Evolutionary conservation across 306 rosid genomes (phyloP).

Genomic region (Acmispon strigosus): DNA sequence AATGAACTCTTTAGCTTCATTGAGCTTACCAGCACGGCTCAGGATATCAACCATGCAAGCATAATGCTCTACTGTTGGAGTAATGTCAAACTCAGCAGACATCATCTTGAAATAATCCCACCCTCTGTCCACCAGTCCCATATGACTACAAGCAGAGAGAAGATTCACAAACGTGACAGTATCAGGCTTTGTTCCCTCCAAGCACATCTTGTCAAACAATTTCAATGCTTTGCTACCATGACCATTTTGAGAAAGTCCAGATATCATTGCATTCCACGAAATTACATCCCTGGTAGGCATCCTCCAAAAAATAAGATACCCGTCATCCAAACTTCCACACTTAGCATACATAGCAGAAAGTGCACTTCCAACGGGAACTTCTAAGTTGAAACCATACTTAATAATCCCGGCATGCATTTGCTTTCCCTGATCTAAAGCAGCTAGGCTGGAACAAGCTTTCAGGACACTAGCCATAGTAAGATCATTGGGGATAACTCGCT

Average conservation of each 20-base stretch:
- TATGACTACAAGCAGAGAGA: conserved; percentile 82
- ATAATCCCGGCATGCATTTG: conserved; percentile 62
- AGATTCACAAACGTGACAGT: conserved; percentile 62
- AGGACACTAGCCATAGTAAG: conserved; percentile 73
- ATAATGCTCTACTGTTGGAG: conserved; percentile 64
- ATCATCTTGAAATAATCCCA: conserved; percentile 67
- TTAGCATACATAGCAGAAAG: conserved; percentile 86
- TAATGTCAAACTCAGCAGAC: conserved; percentile 47
- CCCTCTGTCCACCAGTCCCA: conserved; percentile 69
- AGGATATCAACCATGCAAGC: conserved; percentile 89
- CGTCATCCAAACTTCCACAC: conserved; percentile 73
- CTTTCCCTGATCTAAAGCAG: conserved; percentile 84
- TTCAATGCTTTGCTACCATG: conserved; percentile 58
- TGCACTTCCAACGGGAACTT: conserved; percentile 79
- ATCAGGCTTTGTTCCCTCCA: conserved; percentile 60
- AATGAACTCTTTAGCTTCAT: conserved; percentile 71
- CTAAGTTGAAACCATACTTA: conserved; percentile 63
- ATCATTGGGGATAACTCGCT: conserved; percentile 59
- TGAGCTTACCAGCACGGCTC: conserved; percentile 78
- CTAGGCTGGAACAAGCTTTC: conserved; percentile 73
- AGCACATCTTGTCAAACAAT: conserved; percentile 67
- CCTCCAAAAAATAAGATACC: conserved; percentile 51
- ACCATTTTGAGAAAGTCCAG: conserved; percentile 83
- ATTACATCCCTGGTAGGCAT: conserved; percentile 61
- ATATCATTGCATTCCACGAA: conserved; percentile 93